Conservation (phyloP, 164 flowering plant species). For the Vitis rupestris region DNA sequence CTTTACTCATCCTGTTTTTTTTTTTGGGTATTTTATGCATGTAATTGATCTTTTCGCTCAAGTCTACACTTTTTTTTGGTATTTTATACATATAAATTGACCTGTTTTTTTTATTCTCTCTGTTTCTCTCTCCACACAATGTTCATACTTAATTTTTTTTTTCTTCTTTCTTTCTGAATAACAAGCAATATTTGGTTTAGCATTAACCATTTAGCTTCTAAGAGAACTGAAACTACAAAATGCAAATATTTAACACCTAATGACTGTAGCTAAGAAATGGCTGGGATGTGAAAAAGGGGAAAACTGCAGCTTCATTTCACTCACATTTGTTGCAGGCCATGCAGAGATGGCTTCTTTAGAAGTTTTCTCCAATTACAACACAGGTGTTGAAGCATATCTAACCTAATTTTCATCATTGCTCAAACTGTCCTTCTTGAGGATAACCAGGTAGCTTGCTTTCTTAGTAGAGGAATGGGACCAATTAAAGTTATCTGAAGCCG, state of each 20-base stretch:
- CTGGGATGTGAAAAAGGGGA: background rate
- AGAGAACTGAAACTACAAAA: too few relatives aligned
- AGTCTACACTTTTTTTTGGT: too few relatives aligned
- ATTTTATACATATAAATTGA: too few relatives aligned
- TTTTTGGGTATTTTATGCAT: too few relatives aligned
- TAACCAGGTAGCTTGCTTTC: conserved; percentile 40
- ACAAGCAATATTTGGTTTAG: too few relatives aligned
- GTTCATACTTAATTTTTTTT: too few relatives aligned
- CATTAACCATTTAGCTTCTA: too few relatives aligned
- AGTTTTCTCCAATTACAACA: conserved; percentile 17
- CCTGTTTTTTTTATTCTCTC: too few relatives aligned
- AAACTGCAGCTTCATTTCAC: conserved; percentile 10
- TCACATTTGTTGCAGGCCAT: conserved; percentile 11
- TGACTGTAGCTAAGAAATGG: conserved; percentile 4
- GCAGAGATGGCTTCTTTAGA: conserved; percentile 2
- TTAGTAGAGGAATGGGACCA: conserved; percentile 63
- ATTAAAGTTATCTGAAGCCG: conserved; percentile 80
- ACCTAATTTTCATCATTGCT: conserved; percentile 33
- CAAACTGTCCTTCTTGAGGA: conserved; percentile 44
- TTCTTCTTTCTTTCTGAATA: too few relatives aligned
- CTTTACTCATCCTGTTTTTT: too few relatives aligned
- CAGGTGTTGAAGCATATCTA: conserved; percentile 18
- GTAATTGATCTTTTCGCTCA: too few relatives aligned
- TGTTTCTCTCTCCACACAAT: too few relatives aligned
- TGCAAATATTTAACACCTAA: background rate